Base-by-base conservation (phyloP, 345 rosid species). In the Pelargonium nanum region DNA sequence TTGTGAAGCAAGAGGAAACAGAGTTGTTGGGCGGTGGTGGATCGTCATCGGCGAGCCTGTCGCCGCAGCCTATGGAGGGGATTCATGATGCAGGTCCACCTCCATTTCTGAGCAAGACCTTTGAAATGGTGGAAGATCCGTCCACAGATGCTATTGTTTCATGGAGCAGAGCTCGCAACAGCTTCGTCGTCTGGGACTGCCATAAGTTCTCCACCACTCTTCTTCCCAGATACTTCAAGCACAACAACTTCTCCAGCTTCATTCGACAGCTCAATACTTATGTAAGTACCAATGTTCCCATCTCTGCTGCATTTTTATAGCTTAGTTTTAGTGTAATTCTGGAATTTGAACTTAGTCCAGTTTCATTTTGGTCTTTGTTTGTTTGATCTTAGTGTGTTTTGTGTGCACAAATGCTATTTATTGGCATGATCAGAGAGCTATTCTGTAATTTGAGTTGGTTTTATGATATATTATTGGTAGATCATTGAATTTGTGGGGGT, bases 181-280 rank as follows among this genome's bases (percentile, higher is more conserved):
- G 86, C 68, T 86, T 84, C 76, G 19, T 84, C 20, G 87, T 86
- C 54, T 86, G 83, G 94, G 90, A 86, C 59, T 74, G 75, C 64
- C 77, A 75, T 28, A 77, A 54, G 26, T 82, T 86, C 68, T 76
- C 85, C 0, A 70, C 80, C 0, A 68, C 65, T 61, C 71, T 86
- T 34, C 88, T 86, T 55, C 89, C 93, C 56, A 76, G 59, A 56
- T 79, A 80, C 76, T 86, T 86, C 82, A 86, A 86, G 67, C 90
- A 86, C 70, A 66, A 30, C 59, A 86, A 86, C 68, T 86, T 84
- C 80, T 86, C 89, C 8, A 86, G 90, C 73, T 86, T 84, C 71
- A 79, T 86, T 24, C 79, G 88, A 22, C 94, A 86, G 80, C 88
- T 86, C 60, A 86, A 86, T 69, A 86, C 94, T 45, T 86, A 86